Evolutionary conservation across 139 green algal species (phyloP).

Genomic region (Picochlorum sp.): DNA sequence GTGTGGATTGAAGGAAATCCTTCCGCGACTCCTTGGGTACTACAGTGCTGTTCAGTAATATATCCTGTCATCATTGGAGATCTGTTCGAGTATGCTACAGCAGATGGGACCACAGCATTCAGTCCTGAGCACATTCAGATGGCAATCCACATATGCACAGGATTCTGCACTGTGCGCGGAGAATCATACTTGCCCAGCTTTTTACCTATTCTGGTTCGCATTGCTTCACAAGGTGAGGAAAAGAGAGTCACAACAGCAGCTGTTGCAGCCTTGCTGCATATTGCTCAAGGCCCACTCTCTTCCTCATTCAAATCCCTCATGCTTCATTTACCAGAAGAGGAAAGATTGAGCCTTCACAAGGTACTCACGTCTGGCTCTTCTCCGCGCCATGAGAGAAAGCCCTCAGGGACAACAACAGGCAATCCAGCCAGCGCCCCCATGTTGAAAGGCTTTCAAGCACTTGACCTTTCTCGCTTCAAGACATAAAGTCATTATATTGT

Average conservation of each 20-base stretch:
- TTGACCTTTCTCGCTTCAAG: not conserved
- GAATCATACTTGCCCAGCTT: too few relatives aligned
- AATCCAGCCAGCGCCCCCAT: not conserved
- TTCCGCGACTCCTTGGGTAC: too few relatives aligned
- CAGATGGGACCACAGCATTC: too few relatives aligned
- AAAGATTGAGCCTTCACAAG: conserved; percentile 42
- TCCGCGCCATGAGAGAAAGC: not conserved
- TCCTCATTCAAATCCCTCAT: conserved; percentile 36
- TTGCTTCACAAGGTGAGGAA: too few relatives aligned
- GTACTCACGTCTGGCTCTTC: conserved; percentile 8
- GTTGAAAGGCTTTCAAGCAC: not conserved
- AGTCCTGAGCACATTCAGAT: too few relatives aligned
- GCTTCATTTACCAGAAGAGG: conserved; percentile 22
- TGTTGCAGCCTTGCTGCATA: conserved; percentile 35
- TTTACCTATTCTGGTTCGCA: too few relatives aligned
- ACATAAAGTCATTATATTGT: conserved; percentile 3
- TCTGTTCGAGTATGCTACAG: too few relatives aligned
- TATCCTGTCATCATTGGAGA: too few relatives aligned
- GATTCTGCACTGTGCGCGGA: too few relatives aligned
- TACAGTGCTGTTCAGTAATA: too few relatives aligned
- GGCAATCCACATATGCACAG: too few relatives aligned
- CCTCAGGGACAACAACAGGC: conserved; percentile 3
- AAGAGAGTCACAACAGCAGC: not conserved
- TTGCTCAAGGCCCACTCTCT: conserved; percentile 21
- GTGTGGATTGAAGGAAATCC: too few relatives aligned